A percentile compares a stretch with the other conserved stretches of the same genome.
phyloP scores from a whole-genome alignment of 352 stramenopile genomes.

The Globisporangium iwayamae region DNA sequence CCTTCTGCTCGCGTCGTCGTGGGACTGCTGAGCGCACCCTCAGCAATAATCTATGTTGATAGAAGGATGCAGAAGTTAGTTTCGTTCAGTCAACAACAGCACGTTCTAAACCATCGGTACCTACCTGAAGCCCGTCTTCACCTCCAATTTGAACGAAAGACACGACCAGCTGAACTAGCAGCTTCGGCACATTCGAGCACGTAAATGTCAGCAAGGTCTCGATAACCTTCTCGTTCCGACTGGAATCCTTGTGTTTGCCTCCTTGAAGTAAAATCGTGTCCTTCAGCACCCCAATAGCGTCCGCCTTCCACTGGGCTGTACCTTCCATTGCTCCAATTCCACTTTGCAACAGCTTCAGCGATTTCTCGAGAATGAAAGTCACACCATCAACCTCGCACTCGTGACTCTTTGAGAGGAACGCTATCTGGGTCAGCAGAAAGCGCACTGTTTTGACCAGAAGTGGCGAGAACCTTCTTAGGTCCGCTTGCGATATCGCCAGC shows the following conservation, averaged over 20 bases:
- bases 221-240: constrained; percentile 20
- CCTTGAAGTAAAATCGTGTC: constrained; percentile 17
- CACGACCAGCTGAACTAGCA: constrained; percentile 32
- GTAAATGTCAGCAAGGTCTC: constrained; percentile 31
- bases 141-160: constrained; percentile 33
- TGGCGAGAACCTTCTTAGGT: constrained; percentile 23
- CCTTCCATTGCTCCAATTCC: neutral
- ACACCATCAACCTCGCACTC: constrained; percentile 34
- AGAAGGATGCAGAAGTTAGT: constrained; percentile 6
- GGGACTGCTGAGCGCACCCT: constrained; percentile 21
- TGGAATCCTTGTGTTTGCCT: constrained; percentile 15
- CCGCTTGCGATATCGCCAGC: constrained; percentile 24
- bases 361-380: constrained; percentile 26
- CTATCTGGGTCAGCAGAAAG: constrained; percentile 42
- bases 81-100: neutral
- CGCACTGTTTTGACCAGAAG: constrained; percentile 27
- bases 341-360: constrained; percentile 9
- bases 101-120: neutral
- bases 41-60: constrained; percentile 18
- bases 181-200: constrained; percentile 21
- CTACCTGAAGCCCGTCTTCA: constrained; percentile 39
- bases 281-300: constrained; percentile 26
- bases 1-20: constrained; percentile 13
- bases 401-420: constrained; percentile 27
- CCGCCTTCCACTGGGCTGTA: neutral